These are phyloP conservation scores for Henningerozyma blattae DNA, from an alignment of 805 yeast species.

Conservation along the genomic window DNA sequence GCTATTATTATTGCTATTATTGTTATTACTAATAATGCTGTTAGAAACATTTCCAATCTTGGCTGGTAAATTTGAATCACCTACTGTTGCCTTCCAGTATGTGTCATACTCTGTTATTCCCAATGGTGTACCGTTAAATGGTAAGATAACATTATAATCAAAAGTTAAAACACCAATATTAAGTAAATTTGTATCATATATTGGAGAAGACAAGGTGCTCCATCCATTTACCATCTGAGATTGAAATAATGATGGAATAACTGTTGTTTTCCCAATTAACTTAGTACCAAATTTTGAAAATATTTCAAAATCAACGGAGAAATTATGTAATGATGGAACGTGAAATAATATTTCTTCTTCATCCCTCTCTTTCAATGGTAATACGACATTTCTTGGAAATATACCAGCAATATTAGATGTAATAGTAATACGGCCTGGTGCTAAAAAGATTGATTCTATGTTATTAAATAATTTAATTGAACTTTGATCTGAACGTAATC, in stretches of 20 bases:
- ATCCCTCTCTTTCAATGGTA: conserved; percentile 54
- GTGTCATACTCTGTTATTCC: conserved; percentile 41
- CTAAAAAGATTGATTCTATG: conserved; percentile 29
- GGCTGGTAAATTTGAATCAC: conserved; percentile 22
- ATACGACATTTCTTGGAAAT: conserved; percentile 74
- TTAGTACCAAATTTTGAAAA: conserved; percentile 94
- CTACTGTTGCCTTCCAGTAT: conserved; percentile 87
- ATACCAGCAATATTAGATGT: conserved; percentile 66
- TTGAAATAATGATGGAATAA: conserved; percentile 41
- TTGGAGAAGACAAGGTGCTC: conserved; percentile 42
- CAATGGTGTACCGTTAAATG: conserved; percentile 29
- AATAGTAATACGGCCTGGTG: conserved; percentile 76
- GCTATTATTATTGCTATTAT: no score
- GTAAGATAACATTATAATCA: conserved; percentile 72
- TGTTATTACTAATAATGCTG: no score
- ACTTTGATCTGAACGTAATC: conserved; percentile 40
- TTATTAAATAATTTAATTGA: conserved; percentile 35
- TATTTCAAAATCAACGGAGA: conserved; percentile 74
- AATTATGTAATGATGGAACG: conserved; percentile 62
- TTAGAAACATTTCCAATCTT: conserved; percentile 5
- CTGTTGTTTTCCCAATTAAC: conserved; percentile 78
- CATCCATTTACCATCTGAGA: conserved; percentile 15
- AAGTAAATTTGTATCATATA: conserved; percentile 70
- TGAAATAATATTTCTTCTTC: conserved; percentile 70
- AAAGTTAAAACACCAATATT: conserved; percentile 73